Base-by-base conservation (phyloP, 306 rosid species). In the Betula pendula region DNA sequence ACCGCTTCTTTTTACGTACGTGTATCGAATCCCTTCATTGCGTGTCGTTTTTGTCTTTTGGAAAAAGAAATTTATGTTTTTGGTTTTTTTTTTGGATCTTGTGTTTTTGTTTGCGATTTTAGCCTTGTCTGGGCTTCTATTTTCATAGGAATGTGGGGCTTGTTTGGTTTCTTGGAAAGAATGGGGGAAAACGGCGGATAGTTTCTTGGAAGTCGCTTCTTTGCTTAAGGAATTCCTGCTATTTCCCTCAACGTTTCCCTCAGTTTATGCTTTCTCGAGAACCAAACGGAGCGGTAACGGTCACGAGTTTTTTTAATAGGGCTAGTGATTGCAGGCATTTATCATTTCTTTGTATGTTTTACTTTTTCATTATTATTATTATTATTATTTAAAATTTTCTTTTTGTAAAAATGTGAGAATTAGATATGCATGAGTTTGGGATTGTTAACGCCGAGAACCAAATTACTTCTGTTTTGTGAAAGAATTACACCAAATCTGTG, bases 11-110 rank as follows among this genome's bases (percentile, higher is more conserved):
- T 43, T 27, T 11, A 1, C 56, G 73, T 70, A 13, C 58, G 58
- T 25, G 14, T 3, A 1, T 27, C 29, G 3, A 22, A 38, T 45
- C 38, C 13, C 7, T 19, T 66, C 5, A 4, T 40, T 20, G n/a
- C 27, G 2, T 9, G 16, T 27, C 38, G 15, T 17, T 12, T 56
- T 11, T 56, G 4, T 12, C 15, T 24, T 50, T 19, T 25, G 29
- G 24, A 11, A 24, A 25, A 13, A 73, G 16, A 56, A 68, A 68
- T 44, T 24, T 24, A 1, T 5, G 7, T 1, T 17, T 76, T 49
- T 33, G 16, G 19, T 38, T 53, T 43, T 14, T 40, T 19, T 25
- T 33, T 58, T 59, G 29, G 86, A 84, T 87, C 88, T 77, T 50
- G 60, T 59, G 2, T 29, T 75, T 83, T 47, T 59, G 51, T n/a